Percentiles rank a stretch among this genome's conserved stretches.
These are phyloP conservation scores for Gossypium arboreum DNA, from an alignment of 345 rosid species.

Conservation along the genomic window DNA sequence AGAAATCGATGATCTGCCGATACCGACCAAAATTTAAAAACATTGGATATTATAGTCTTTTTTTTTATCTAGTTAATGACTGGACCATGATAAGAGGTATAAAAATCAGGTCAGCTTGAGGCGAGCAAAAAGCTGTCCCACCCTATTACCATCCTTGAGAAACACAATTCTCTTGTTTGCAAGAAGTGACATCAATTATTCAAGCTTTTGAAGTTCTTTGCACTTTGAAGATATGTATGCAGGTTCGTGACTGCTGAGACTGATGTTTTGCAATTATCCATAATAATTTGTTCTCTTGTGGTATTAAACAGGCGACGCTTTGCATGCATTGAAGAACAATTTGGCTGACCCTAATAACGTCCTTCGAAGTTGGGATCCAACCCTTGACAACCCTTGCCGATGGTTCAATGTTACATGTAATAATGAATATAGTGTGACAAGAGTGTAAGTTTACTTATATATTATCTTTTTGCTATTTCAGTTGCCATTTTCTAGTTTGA, in stretches of 20 bases:
- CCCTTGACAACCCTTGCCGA: conserved; percentile 75
- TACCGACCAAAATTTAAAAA: no score
- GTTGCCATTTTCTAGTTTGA: not conserved
- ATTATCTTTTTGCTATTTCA: conserved; percentile 3
- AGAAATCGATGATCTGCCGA: no score
- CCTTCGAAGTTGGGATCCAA: conserved; percentile 78
- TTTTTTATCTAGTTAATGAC: no score
- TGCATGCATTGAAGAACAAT: conserved; percentile 63
- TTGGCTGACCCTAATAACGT: conserved; percentile 70
- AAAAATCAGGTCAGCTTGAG: no score
- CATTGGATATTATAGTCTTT: no score
- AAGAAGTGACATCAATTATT: not conserved
- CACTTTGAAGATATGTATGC: not conserved
- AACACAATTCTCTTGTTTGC: not conserved
- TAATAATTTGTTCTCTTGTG: not conserved
- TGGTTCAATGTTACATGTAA: conserved; percentile 88
- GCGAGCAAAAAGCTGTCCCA: not conserved
- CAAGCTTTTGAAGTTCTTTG: no score
- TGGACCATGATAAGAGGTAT: no score
- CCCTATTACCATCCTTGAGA: not conserved
- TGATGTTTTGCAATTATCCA: not conserved
- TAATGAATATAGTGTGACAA: conserved; percentile 54
- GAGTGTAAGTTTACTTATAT: conserved; percentile 58
- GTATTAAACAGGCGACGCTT: conserved; percentile 65
- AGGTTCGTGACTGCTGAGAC: not conserved